Evolutionary conservation across 345 rosid species (phyloP).

Genomic region (Odontarrhena argentea): DNA sequence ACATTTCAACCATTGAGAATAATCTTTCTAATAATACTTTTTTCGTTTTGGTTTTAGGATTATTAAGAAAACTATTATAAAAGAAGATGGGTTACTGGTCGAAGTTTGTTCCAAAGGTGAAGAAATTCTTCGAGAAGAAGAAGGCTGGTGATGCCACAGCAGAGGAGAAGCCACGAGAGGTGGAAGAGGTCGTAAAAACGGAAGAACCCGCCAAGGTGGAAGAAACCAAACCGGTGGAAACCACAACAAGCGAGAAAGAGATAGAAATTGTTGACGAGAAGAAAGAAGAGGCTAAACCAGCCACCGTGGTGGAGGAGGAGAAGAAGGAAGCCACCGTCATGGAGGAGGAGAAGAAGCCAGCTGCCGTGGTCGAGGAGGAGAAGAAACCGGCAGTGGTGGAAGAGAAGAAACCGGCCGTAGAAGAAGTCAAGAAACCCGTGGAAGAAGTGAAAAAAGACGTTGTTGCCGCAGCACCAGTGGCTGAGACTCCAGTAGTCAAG

Average conservation of each 20-base stretch:
- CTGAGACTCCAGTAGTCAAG: slow-evolving; percentile 17
- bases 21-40: background rate
- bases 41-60: background rate
- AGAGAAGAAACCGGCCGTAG: slow-evolving; percentile 22
- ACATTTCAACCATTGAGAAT: background rate
- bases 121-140: slow-evolving; percentile 74
- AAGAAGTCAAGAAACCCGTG: slow-evolving; percentile 18
- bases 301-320: slow-evolving; percentile 22
- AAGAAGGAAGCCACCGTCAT: background rate
- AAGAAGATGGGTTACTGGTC: slow-evolving; percentile 73
- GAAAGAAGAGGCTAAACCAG: slow-evolving; percentile 43
- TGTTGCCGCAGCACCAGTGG: slow-evolving; percentile 17
- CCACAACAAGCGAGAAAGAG: slow-evolving; percentile 35
- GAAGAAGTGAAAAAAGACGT: slow-evolving; percentile 49
- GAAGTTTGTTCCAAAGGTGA: slow-evolving; percentile 77
- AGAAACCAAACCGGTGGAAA: slow-evolving; percentile 39
- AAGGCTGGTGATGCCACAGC: slow-evolving; percentile 44
- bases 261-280: slow-evolving; percentile 52
- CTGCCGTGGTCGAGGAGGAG: slow-evolving; percentile 25
- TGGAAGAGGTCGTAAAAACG: slow-evolving; percentile 33
- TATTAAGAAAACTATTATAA: background rate
- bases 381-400: slow-evolving; percentile 9
- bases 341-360: slow-evolving; percentile 28
- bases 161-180: slow-evolving; percentile 49
- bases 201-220: slow-evolving; percentile 34